phyloP scores from a whole-genome alignment of 495 filamentous ascomycete genomes.

The Aspergillus asperescens region DNA sequence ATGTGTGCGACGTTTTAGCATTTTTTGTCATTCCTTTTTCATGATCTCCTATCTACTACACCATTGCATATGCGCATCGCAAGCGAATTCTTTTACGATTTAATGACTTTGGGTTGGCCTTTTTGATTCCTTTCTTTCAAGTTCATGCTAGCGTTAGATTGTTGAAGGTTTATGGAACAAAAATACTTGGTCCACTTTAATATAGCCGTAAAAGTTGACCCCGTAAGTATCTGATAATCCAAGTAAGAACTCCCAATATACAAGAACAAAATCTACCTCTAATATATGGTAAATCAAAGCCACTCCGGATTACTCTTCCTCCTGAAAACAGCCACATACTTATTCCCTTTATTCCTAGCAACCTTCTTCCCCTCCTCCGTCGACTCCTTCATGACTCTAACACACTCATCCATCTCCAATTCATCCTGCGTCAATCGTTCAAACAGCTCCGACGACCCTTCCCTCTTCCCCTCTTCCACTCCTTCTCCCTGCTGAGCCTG shows the following conservation, averaged over 20 bases:
- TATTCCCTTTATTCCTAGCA: slow-evolving; percentile 76
- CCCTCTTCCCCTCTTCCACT: slow-evolving; percentile 15
- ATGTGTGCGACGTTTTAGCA: background rate
- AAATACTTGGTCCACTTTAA: background rate
- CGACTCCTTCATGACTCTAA: slow-evolving; percentile 72
- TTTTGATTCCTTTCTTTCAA: background rate
- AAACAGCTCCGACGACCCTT: slow-evolving; percentile 50
- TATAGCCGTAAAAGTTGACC: background rate
- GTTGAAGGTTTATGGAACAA: no score
- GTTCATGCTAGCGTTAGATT: background rate
- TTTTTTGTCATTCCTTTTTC: background rate
- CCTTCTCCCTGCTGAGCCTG: slow-evolving; percentile 23
- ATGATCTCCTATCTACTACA: background rate
- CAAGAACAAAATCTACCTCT: background rate
- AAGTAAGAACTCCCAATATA: background rate
- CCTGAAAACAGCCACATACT: slow-evolving; percentile 81
- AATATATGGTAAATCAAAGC: slow-evolving; percentile 31
- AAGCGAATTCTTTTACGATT: background rate
- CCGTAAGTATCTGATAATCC: background rate
- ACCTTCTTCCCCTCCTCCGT: slow-evolving; percentile 99
- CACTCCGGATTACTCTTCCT: slow-evolving; percentile 75
- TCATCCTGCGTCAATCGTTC: slow-evolving; percentile 55
- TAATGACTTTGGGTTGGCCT: background rate
- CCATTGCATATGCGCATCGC: background rate
- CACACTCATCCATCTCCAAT: slow-evolving; percentile 67